A percentile compares a stretch with the other conserved stretches of the same genome.
phyloP scores from a whole-genome alignment of 78 protist genomes.

The Polysphondylium violaceum region DNA sequence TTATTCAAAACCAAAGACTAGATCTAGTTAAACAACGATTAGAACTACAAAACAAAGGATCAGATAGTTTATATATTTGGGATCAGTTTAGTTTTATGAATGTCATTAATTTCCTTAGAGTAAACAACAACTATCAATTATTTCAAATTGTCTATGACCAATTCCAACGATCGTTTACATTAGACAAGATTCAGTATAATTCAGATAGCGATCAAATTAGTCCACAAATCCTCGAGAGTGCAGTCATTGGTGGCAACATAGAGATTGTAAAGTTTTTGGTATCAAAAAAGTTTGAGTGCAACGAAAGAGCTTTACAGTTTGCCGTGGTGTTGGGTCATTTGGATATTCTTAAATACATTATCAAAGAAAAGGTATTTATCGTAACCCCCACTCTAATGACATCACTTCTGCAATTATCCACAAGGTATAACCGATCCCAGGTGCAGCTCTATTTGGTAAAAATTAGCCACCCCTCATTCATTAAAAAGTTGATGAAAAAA shows the following conservation, averaged over 20 bases:
- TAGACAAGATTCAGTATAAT: not conserved
- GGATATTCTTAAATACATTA: not conserved
- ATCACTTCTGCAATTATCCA: not conserved
- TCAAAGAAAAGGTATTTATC: no score
- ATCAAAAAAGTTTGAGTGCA: not conserved
- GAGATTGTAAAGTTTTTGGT: slow-evolving; percentile 15
- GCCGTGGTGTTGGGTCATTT: not conserved
- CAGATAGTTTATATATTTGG: not conserved
- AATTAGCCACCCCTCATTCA: not conserved
- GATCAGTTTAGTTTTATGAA: not conserved
- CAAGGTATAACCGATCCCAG: not conserved
- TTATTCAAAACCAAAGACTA: no score
- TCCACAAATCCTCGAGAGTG: not conserved
- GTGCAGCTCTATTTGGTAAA: not conserved
- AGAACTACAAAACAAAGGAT: not conserved
- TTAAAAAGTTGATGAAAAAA: not conserved
- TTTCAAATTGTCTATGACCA: not conserved
- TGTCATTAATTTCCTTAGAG: not conserved
- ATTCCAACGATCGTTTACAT: not conserved
- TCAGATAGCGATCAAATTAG: no score
- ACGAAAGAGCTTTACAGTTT: not conserved
- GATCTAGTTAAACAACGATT: not conserved
- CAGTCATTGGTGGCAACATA: not conserved
- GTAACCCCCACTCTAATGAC: not conserved
- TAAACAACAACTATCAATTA: not conserved